These are phyloP conservation scores for Penicillium freii DNA, from an alignment of 2,329 filamentous ascomycete species.

Conservation along the genomic window DNA sequence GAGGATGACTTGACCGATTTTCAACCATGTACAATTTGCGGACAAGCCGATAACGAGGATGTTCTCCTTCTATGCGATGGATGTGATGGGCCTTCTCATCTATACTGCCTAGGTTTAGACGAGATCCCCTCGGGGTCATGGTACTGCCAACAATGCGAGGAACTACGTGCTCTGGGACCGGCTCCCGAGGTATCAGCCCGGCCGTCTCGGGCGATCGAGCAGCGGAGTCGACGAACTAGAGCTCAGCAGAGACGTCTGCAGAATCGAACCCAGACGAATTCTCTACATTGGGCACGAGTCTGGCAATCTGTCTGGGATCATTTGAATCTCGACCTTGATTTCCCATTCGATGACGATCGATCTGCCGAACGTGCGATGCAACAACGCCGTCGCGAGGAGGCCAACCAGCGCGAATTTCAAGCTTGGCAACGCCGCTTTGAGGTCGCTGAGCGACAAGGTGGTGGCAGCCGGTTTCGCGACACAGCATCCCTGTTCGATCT, in stretches of 20 bases:
- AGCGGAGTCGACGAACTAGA: constrained; percentile 50
- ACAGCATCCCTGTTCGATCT: constrained; percentile 62
- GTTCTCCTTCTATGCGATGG: constrained; percentile 85
- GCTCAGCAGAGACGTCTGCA: constrained; percentile 45
- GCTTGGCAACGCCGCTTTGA: constrained; percentile 82
- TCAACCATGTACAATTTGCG: constrained; percentile 81
- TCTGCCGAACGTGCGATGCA: constrained; percentile 58
- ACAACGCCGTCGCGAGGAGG: constrained; percentile 47
- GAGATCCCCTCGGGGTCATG: constrained; percentile 73
- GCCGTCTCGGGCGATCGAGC: constrained; percentile 38
- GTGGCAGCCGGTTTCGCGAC: constrained; percentile 67
- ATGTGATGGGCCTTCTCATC: constrained; percentile 87
- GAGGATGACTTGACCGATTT: constrained; percentile 61
- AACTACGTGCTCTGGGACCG: constrained; percentile 45
- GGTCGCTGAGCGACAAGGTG: constrained; percentile 77
- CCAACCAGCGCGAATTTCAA: constrained; percentile 58
- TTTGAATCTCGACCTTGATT: constrained; percentile 74
- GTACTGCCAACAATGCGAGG: constrained; percentile 83
- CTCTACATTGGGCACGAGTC: constrained; percentile 68
- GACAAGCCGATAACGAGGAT: constrained; percentile 75
- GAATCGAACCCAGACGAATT: constrained; percentile 43
- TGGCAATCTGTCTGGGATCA: constrained; percentile 89
- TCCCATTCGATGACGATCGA: constrained; percentile 76
- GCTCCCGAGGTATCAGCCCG: constrained; percentile 37
- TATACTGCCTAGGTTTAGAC: constrained; percentile 83